These are phyloP conservation scores for Epithemia pelagica DNA, from an alignment of 108 stramenopile genomes.

Conservation along the genomic window DNA sequence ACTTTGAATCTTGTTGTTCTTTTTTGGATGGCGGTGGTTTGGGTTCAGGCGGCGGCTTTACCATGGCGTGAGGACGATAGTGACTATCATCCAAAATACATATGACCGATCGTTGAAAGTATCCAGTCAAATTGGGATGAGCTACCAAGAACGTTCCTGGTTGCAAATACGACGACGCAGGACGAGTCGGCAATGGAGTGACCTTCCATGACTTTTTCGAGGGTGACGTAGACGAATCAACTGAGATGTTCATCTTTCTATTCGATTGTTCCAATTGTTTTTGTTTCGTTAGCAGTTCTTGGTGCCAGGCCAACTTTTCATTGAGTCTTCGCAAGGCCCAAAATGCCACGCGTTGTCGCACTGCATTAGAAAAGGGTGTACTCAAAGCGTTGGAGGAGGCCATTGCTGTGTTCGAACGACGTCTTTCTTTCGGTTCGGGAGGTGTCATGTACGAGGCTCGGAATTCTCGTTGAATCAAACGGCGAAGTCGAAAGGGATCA, in stretches of 20 bases:
- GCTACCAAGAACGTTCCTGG: constrained; percentile 72
- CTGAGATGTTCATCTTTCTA: not conserved
- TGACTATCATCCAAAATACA: constrained; percentile 56
- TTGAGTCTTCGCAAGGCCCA: constrained; percentile 58
- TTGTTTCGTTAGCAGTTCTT: constrained; percentile 18
- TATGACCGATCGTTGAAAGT: constrained; percentile 67
- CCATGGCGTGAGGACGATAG: too few species aligned
- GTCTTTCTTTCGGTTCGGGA: not conserved
- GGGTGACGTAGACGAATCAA: not conserved
- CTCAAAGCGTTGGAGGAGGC: constrained; percentile 16
- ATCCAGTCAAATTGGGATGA: constrained; percentile 73
- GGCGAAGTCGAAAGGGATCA: constrained; percentile 17
- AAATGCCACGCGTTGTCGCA: constrained; percentile 51
- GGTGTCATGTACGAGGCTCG: constrained; percentile 17
- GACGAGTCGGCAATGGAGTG: constrained; percentile 16
- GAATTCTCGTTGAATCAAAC: constrained; percentile 71
- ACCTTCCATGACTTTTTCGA: constrained; percentile 24
- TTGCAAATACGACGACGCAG: constrained; percentile 32
- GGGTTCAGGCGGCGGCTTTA: too few species aligned
- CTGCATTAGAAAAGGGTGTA: constrained; percentile 28
- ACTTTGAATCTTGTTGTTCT: not conserved
- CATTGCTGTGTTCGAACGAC: not conserved
- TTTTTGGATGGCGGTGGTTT: too few species aligned
- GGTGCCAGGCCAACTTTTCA: constrained; percentile 59
- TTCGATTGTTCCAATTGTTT: not conserved